Conservation (phyloP, 306 rosid species). For the Citrullus colocynthis region DNA sequence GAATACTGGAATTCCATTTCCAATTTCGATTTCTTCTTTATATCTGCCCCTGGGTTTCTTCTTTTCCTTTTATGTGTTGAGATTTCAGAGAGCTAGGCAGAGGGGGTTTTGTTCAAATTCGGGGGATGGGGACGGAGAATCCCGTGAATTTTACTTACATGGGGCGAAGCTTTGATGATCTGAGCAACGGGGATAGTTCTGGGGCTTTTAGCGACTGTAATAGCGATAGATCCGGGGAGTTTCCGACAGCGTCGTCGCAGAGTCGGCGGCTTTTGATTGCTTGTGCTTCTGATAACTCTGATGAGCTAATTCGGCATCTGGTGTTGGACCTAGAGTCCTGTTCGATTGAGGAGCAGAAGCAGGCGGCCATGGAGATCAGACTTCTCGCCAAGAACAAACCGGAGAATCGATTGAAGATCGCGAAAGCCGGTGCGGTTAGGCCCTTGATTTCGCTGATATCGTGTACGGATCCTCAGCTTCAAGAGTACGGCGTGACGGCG, state of each 20-base stretch:
- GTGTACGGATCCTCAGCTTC: constrained; percentile 64
- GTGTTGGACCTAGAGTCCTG: constrained; percentile 53
- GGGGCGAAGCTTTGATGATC: constrained; percentile 46
- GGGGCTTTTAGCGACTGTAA: constrained; percentile 91
- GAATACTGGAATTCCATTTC: background rate
- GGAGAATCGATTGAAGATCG: constrained; percentile 72
- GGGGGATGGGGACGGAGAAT: constrained; percentile 41
- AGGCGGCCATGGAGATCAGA: constrained; percentile 90
- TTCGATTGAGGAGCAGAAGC: constrained; percentile 73
- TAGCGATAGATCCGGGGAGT: constrained; percentile 95
- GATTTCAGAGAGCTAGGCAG: background rate
- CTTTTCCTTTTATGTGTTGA: constrained; percentile 5
- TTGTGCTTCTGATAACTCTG: constrained; percentile 73
- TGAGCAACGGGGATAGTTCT: constrained; percentile 35
- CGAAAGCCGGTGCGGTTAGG: constrained; percentile 59
- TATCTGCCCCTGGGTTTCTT: background rate
- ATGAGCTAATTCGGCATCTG: constrained; percentile 60
- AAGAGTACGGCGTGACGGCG: constrained; percentile 93
- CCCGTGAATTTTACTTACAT: constrained; percentile 25
- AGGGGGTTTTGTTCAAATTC: background rate
- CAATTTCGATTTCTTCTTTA: background rate
- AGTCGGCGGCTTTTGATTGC: constrained; percentile 45
- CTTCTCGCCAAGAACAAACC: constrained; percentile 76
- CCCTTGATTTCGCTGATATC: constrained; percentile 66
- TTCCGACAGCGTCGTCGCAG: constrained; percentile 47